Evolutionary conservation across 2,329 filamentous ascomycete genomes (phyloP).

Genomic region (Neurospora sp.): DNA sequence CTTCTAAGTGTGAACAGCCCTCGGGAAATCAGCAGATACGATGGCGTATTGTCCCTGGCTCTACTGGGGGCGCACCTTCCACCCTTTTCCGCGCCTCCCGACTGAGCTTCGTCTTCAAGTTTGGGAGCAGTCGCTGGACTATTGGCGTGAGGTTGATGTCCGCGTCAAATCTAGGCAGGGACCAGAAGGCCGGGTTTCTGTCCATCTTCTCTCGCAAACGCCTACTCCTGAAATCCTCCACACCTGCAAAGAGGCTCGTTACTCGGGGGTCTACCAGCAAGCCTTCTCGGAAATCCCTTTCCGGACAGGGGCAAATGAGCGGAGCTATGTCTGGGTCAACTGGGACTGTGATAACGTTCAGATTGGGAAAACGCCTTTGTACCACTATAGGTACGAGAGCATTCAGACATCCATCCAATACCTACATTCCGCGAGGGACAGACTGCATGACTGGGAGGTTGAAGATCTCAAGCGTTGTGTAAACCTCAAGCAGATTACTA

Average conservation of each 20-base stretch:
- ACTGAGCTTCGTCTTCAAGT: neutral
- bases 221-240: neutral
- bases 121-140: neutral
- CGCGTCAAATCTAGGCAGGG: neutral
- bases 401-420: neutral
- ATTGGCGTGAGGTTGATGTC: neutral
- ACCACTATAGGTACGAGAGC: too few species aligned
- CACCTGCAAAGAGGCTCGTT: neutral
- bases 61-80: neutral
- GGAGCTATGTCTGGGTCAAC: neutral
- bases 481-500: neutral
- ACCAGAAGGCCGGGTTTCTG: neutral
- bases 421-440: neutral
- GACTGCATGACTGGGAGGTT: neutral
- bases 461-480: neutral
- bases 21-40: neutral
- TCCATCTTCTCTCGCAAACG: neutral
- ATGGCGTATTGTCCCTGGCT: neutral
- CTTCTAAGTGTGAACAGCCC: neutral
- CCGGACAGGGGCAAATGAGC: neutral
- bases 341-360: neutral
- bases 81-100: neutral
- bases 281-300: neutral
- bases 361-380: neutral
- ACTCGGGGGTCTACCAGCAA: neutral